A percentile compares a stretch with the other conserved stretches of the same genome.
These are phyloP conservation scores for Taphrina deformans DNA, from an alignment of 1,139 yeast species.

Conservation along the genomic window DNA sequence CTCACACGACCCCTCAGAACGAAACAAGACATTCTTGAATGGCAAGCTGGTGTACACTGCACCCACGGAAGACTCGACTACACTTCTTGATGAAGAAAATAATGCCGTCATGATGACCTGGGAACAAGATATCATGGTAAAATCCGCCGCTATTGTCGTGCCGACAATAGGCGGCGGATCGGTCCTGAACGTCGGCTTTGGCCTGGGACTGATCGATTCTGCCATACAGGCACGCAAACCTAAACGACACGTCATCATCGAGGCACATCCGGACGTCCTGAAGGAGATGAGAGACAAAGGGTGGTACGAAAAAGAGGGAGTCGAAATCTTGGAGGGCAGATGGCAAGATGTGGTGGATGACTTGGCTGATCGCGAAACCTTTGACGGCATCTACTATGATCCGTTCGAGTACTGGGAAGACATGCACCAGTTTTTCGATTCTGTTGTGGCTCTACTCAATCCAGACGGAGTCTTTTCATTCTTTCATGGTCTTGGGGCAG, in stretches of 20 bases:
- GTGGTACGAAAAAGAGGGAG: constrained; percentile 76
- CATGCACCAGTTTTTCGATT: constrained; percentile 81
- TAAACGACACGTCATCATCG: constrained; percentile 77
- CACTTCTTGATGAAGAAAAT: constrained; percentile 64
- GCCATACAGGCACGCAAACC: constrained; percentile 66
- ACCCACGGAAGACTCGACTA: constrained; percentile 60
- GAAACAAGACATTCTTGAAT: constrained; percentile 64
- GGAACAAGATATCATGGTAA: constrained; percentile 80
- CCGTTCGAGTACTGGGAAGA: constrained; percentile 87
- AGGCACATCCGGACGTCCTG: constrained; percentile 92
- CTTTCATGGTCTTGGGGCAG: constrained; percentile 96
- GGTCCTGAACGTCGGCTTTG: constrained; percentile 85
- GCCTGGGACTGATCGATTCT: constrained; percentile 91
- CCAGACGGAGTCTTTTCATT: constrained; percentile 83
- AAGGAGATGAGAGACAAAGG: constrained; percentile 68
- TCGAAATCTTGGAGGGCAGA: constrained; percentile 74
- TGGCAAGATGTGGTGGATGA: constrained; percentile 83
- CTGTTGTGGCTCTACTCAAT: constrained; percentile 75
- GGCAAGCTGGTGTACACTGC: constrained; percentile 70
- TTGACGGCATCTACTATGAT: constrained; percentile 91
- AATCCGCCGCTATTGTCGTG: constrained; percentile 72
- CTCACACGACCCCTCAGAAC: constrained; percentile 43
- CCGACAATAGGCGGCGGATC: constrained; percentile 45
- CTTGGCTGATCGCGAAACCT: constrained; percentile 62
- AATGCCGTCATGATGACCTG: constrained; percentile 95